Percentiles rank a stretch among this genome's conserved stretches.
Conservation (phyloP, 78 protist species). For the Dictyostelium discoideum region dicty_2.7 NC_007088.5:7799501-7800000, state of each 20-base stretch:
- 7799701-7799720: neutral
- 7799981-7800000: slow-evolving; percentile 57
- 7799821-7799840: slow-evolving; percentile 51
- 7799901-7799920: slow-evolving; percentile 58
- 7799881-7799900: slow-evolving; percentile 32
- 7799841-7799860: slow-evolving; percentile 40
- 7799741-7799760: slow-evolving; percentile 43
- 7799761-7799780: slow-evolving; percentile 46
- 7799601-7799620: slow-evolving; percentile 25
- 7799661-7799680: slow-evolving; percentile 31
- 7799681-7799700: slow-evolving; percentile 26
- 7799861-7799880: neutral
- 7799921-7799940: slow-evolving; percentile 39
- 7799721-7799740: slow-evolving; percentile 65
- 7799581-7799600: neutral
- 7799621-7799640: slow-evolving; percentile 57
- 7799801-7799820: slow-evolving; percentile 79
- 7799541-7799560: neutral
- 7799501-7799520: neutral
- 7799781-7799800: slow-evolving; percentile 67
- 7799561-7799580: neutral
- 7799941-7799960: slow-evolving; percentile 37
- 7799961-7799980: slow-evolving; percentile 64
- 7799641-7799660: slow-evolving; percentile 20
- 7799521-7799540: neutral